phyloP scores from a whole-genome alignment of 768 basidiomycete species.

The Epithele typhae region DNA sequence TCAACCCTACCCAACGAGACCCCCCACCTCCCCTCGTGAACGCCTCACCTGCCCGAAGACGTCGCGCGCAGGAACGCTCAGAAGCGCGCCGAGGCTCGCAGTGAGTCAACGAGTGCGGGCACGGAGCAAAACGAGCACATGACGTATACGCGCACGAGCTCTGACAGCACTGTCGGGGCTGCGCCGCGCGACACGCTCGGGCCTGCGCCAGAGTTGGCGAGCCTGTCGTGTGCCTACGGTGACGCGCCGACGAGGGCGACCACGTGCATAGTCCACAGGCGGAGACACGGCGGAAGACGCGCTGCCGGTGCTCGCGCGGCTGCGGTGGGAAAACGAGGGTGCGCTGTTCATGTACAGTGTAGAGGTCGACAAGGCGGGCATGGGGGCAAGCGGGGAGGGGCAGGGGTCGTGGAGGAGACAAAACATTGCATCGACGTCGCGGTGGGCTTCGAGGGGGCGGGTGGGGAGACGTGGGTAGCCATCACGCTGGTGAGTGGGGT shows the following conservation, averaged over 20 bases:
- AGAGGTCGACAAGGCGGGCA: slow-evolving; percentile 67
- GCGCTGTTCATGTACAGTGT: slow-evolving; percentile 82
- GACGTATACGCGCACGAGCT: no score
- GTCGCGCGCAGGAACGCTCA: no score
- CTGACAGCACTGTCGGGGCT: no score
- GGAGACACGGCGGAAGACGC: slow-evolving; percentile 75
- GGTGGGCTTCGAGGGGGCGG: slow-evolving; percentile 70
- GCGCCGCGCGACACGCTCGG: no score
- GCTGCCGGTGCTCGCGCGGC: slow-evolving; percentile 54
- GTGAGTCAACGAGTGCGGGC: no score
- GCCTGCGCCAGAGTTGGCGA: no score
- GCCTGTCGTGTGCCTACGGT: no score
- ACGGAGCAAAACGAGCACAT: no score
- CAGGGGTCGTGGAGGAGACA: slow-evolving; percentile 71
- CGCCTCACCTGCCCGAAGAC: no score
- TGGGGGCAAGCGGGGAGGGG: slow-evolving; percentile 30
- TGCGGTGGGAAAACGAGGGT: slow-evolving; percentile 73
- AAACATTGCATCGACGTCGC: slow-evolving; percentile 72
- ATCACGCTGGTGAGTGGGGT: slow-evolving; percentile 59
- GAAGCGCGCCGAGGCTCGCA: no score
- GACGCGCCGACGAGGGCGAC: not conserved
- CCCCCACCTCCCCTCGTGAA: no score
- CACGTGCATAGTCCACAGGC: slow-evolving; percentile 67
- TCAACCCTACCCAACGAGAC: no score
- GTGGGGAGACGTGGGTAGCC: slow-evolving; percentile 70